A percentile compares a stretch with the other conserved stretches of the same genome.
phyloP scores from a whole-genome alignment of 2,329 filamentous ascomycete species.

The Kalaharituber pfeilii region DNA sequence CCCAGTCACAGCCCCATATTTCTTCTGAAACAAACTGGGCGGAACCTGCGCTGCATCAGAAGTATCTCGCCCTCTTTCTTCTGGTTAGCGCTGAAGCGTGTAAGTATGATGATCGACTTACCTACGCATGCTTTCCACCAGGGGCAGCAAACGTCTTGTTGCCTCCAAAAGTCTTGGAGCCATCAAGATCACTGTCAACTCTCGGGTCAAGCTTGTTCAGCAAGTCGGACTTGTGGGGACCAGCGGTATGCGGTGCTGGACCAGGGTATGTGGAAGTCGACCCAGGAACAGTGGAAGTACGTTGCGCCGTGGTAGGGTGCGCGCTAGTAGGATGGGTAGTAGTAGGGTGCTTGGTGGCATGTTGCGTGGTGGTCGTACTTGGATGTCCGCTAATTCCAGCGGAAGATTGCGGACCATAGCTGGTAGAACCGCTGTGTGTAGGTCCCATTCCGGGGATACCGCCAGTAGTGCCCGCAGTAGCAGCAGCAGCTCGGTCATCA shows the following conservation, averaged over 20 bases:
- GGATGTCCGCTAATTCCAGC: conserved; percentile 5
- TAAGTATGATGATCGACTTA: neutral
- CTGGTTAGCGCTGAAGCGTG: neutral
- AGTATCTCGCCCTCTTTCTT: conserved; percentile 29
- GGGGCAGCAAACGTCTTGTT: conserved; percentile 27
- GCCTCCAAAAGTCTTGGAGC: conserved; percentile 37
- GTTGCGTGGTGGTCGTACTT: neutral
- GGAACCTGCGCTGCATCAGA: conserved; percentile 41
- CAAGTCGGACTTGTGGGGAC: conserved; percentile 37
- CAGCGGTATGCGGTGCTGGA: conserved; percentile 32
- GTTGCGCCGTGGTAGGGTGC: neutral
- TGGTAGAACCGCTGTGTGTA: conserved; percentile 4
- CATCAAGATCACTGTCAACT: conserved; percentile 40
- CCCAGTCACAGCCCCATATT: conserved; percentile 15
- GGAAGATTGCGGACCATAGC: conserved; percentile 5
- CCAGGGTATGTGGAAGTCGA: conserved; percentile 24
- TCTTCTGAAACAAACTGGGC: conserved; percentile 36
- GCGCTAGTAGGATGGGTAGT: conserved; percentile 9
- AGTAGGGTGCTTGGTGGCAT: neutral
- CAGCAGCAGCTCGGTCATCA: conserved; percentile 20
- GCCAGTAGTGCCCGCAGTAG: conserved; percentile 18
- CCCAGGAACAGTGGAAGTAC: conserved; percentile 5
- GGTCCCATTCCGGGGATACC: conserved; percentile 18
- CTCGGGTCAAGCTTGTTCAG: conserved; percentile 40
- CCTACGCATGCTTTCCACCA: conserved; percentile 7